Evolutionary conservation across 164 flowering plant genomes (phyloP).

Genomic region (Houttuynia cordata): DNA sequence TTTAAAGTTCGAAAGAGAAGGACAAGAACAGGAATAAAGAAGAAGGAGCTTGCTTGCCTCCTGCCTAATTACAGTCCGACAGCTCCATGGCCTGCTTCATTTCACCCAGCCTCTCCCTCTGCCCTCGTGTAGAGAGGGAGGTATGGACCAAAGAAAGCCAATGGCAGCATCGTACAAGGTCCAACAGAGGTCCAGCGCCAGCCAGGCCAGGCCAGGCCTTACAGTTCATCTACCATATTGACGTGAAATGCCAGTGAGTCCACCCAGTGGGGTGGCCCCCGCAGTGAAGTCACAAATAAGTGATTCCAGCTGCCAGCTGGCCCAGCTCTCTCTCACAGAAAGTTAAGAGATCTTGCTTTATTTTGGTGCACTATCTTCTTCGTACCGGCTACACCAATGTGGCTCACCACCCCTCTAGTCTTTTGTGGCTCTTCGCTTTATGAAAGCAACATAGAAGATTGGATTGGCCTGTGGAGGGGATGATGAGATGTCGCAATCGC

Average conservation of each 20-base stretch:
- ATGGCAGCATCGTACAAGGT: too few relatives aligned
- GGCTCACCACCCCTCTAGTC: not conserved
- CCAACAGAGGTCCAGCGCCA: too few relatives aligned
- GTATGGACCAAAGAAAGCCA: too few relatives aligned
- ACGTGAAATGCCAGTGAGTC: not conserved
- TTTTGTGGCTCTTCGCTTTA: too few relatives aligned
- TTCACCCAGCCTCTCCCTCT: not conserved
- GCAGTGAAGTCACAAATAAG: not conserved
- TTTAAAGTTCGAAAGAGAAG: too few relatives aligned
- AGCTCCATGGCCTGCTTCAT: not conserved
- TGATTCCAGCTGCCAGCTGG: not conserved
- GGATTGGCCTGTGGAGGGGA: too few relatives aligned
- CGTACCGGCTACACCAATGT: not conserved
- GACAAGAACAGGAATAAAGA: too few relatives aligned
- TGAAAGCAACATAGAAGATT: not conserved
- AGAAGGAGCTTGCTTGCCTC: too few relatives aligned
- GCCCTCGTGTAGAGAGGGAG: not conserved
- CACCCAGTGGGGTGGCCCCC: not conserved
- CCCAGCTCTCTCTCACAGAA: not conserved
- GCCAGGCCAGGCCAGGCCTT: not conserved
- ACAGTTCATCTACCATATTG: not conserved
- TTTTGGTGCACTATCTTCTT: not conserved
- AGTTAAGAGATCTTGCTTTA: not conserved
- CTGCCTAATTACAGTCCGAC: not conserved
- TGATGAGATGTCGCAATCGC: not conserved